These are phyloP conservation scores for Pythium dissotocum DNA, from an alignment of 352 stramenopile genomes.

Conservation along the genomic window DNA sequence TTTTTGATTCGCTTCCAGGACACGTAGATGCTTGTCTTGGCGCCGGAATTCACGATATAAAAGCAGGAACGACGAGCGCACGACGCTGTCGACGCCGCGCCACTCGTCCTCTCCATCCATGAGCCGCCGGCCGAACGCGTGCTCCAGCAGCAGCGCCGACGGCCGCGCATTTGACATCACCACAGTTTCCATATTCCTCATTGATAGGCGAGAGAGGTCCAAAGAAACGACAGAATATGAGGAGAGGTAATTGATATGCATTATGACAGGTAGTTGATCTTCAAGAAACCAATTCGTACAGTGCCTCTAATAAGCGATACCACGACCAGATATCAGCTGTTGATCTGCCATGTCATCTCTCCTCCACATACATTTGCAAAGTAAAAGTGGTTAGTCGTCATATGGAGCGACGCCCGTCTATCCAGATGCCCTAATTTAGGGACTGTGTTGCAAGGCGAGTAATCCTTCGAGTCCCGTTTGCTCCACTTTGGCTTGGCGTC, in stretches of 20 bases:
- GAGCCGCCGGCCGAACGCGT: slow-evolving; percentile 41
- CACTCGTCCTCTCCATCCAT: slow-evolving; percentile 45
- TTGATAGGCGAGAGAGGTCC: neutral
- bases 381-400: neutral
- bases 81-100: slow-evolving; percentile 42
- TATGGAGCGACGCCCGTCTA: neutral
- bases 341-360: neutral
- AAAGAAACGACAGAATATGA: neutral
- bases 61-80: slow-evolving; percentile 58
- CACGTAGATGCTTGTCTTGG: slow-evolving; percentile 21
- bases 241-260: neutral
- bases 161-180: neutral
- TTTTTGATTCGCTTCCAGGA: neutral
- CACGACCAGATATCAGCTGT: neutral
- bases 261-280: neutral
- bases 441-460: neutral
- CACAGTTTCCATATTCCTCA: neutral
- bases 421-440: neutral
- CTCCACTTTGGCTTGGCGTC: slow-evolving; percentile 2
- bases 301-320: neutral
- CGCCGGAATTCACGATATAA: slow-evolving; percentile 46
- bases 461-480: slow-evolving; percentile 3
- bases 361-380: neutral
- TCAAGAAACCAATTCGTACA: neutral
- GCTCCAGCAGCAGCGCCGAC: slow-evolving; percentile 30